Percentiles rank a stretch among this genome's conserved stretches.
These are phyloP conservation scores for Coemansia sp. DNA, from an alignment of 192 early-diverging fungal genomes.

Conservation along the genomic window DNA sequence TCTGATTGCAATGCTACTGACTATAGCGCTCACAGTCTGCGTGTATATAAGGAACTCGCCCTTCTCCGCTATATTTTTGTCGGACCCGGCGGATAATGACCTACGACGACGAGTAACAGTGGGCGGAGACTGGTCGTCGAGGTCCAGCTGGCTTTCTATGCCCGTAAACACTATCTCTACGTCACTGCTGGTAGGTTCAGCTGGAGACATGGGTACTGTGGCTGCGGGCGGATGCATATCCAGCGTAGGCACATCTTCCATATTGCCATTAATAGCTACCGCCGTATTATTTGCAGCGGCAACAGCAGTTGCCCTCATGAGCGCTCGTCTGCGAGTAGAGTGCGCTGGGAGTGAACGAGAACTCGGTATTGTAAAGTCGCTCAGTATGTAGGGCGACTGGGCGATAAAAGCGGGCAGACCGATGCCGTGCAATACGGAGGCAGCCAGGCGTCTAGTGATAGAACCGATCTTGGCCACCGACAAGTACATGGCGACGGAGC, in stretches of 20 bases:
- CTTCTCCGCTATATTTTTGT: background rate
- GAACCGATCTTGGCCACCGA: background rate
- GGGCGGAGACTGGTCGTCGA: background rate
- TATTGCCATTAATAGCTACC: background rate
- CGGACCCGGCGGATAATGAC: background rate
- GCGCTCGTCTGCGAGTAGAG: background rate
- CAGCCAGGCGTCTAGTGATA: background rate
- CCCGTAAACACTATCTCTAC: background rate
- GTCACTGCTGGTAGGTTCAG: background rate
- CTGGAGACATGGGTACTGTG: background rate
- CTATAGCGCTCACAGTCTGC: conserved; percentile 10
- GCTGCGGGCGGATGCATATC: background rate
- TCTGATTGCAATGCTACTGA: conserved; percentile 3
- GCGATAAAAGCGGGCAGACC: background rate
- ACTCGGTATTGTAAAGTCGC: background rate
- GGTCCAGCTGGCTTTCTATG: background rate
- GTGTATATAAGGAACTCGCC: conserved; percentile 23
- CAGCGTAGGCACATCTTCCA: background rate
- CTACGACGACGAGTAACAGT: background rate
- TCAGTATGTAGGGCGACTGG: background rate
- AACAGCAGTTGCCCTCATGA: background rate
- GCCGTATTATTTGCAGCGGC: background rate
- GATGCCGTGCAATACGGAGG: background rate
- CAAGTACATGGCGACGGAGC: conserved; percentile 11
- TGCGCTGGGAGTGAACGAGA: background rate